Base-by-base conservation (phyloP, 1,139 yeast species). In the Sugiyamaella sp. region DNA sequence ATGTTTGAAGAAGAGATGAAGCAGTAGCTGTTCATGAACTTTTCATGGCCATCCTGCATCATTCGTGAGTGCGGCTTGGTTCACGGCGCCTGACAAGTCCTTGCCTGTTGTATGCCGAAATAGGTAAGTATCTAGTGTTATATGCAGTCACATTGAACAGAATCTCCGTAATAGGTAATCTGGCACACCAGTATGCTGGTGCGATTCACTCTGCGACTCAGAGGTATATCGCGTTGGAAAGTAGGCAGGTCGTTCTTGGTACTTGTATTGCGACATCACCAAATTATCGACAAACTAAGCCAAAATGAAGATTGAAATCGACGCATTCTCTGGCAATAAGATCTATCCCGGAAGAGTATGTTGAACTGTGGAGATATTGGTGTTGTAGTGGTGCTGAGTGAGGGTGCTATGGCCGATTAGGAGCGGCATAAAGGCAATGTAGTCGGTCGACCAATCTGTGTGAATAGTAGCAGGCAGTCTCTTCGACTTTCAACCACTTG, bases 241-340 rank as follows among this genome's bases (percentile, higher is more conserved):
- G 46, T 24, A 24, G 38, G 39, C 39, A 27, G 38, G 50, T 24
- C 39, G 3, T 16, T 48, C 46, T 29, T 46, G 8, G 9, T 33
- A 48, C 44, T 47, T 53, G 35, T 45, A 32, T 43, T 44, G 40
- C 53, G 43, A 41, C 42, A 52, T 38, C 44, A 50, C 49, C 49
- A 39, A 53, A 50, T 21, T 48, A 50, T 40, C 54, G 32, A 47
- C 50, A 47, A 54, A 52, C 49, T 46, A 52, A 53, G 51, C 49
- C 60, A 55, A 67, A 80, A 95, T 93, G 99, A 93, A 93, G 96
- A 89, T 95, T 81, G 99, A 93, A 88, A 82, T 91, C 82, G 98
- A 93, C 81, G 88, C 98, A 77, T 93, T 93, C 85, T 91, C 99
- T 74, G 99, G 99, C 80, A 80, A 91, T 75, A 93, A 91, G 84